Base-by-base conservation (phyloP, 2,329 filamentous ascomycete species). In the Amylocarpus encephaloides region DNA sequence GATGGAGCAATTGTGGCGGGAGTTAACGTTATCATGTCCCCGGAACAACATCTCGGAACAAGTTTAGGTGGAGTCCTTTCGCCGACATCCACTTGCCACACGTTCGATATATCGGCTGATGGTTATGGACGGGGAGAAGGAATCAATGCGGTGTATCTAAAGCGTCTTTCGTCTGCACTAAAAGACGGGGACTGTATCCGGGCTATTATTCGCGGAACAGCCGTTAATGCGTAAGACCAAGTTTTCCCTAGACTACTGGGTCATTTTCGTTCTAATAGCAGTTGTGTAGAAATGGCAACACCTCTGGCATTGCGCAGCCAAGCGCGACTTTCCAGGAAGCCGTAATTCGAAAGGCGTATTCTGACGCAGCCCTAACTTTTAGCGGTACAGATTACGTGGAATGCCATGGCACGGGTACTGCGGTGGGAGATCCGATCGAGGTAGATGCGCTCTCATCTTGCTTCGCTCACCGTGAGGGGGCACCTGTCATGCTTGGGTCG, bases 121-220 rank as follows among this genome's bases (percentile, higher is more conserved):
- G 83, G 83, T 1, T 86, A 85, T 58, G 79, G 75, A 0, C 71
- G 80, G 30, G 81, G 79, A 1, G 82, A 86, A 58, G 82, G 80
- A 0, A 69, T 78, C 15, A 78, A 73, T 0, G 70, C 77, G 13
- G 62, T 85, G 1, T 58, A 83, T 4, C 59, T 86, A 38, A 85
- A 85, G 64, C 72, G 72, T 1, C 66, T 85, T 0, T 67, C 70
- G 6, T 74, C 80, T 60, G 82, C 82, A 1, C 56, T 85, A 5
- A 66, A 68, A 11, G 76, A 80, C 54, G 77, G 78, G n/a, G 79
- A 85, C 59, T 74, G 73, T 0, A 77, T 81, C 48, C 71, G 75
- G 5, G 75, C 72, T 6, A 69, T 82, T 16, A 76, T 82, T 50
- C 71, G 76, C 11, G 75, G 70, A 6, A 77, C 72, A 0, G 67